phyloP scores from a whole-genome alignment of 106 monocot genomes.

The Dendrobium chrysotoxum region DNA sequence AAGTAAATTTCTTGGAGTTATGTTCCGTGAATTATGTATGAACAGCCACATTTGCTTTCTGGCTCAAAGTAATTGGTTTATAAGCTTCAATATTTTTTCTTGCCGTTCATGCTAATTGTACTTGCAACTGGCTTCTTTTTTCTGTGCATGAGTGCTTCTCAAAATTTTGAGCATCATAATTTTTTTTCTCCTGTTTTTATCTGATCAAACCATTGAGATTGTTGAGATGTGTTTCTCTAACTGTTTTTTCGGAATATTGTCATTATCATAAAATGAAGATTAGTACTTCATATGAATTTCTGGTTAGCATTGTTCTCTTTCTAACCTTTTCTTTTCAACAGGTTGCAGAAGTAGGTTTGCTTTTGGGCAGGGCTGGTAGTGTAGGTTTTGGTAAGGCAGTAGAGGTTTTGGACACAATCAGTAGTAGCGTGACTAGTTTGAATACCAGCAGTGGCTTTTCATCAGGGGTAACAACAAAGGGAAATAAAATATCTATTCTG shows the following conservation, averaged over 20 bases:
- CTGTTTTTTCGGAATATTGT: not conserved
- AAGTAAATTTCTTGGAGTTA: not conserved
- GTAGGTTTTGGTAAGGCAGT: conserved; percentile 78
- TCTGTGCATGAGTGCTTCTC: not conserved
- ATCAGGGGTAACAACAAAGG: conserved; percentile 42
- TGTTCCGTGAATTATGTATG: not conserved
- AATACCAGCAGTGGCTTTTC: conserved; percentile 46
- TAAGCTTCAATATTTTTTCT: not conserved
- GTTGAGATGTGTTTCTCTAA: conserved; percentile 1
- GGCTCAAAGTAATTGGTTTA: not conserved
- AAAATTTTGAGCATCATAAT: not conserved
- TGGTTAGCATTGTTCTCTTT: not conserved
- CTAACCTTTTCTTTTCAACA: conserved; percentile 14
- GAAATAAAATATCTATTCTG: conserved; percentile 54
- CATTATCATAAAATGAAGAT: not conserved
- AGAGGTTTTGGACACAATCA: conserved; percentile 62
- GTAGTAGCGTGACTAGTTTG: conserved; percentile 69
- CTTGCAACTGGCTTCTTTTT: not conserved
- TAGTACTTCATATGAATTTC: not conserved
- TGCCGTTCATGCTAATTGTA: not conserved
- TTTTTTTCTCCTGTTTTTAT: not conserved
- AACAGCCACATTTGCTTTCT: not conserved
- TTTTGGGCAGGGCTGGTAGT: conserved; percentile 66
- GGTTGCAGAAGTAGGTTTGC: conserved; percentile 57
- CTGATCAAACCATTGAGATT: not conserved